Evolutionary conservation across 164 flowering plant species (phyloP), one percentile per base, ranked within the genome.

Genomic region (Magnolia officinalis): DNA sequence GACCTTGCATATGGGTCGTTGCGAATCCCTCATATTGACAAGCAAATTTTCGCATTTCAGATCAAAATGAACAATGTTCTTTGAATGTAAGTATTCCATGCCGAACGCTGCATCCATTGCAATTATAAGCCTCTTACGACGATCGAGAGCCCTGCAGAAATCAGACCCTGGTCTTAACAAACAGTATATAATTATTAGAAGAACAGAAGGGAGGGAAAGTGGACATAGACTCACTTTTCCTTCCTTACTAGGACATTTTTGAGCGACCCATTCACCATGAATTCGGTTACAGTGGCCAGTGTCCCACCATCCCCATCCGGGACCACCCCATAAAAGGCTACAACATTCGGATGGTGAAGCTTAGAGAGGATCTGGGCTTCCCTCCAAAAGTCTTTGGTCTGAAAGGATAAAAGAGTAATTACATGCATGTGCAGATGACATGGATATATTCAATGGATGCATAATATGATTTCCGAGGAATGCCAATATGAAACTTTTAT

Each of bases 71-170:
- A 93, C 95, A 55, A 93, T 90, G 77, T 85, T 88, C 79, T 87
- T 93, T 75, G 85, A 76, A 82, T 93, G 98, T 82, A 93, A 80
- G 82, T 93, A 93, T 75, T 93, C 98, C 98, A 93, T 93, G 72
- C 98, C 98, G 82, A 93, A 93, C 73, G 98, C 96, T 67, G 98
- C 95, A 87, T 93, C 96, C 91, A 90, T 80, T 76, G 93, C 91
- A 74, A 93, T 87, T 55, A 89, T 84, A 37, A 93, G 88, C 84
- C 82, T 88, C 80, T 82, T 93, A 52, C 96, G 90, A 18, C 85
- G 89, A 82, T 93, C 98, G 75, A 93, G 87, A 67, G 80, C 67
- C 85, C 96, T 93, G 89, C 76, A 80, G 58, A 55, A 80, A 78
- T 50, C 75, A 75, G 80, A 18, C 67, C 10, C 5, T 72, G 68